These are phyloP conservation scores for Hypoxylon sp. DNA, from an alignment of 2,329 filamentous ascomycete species.

Conservation along the genomic window DNA sequence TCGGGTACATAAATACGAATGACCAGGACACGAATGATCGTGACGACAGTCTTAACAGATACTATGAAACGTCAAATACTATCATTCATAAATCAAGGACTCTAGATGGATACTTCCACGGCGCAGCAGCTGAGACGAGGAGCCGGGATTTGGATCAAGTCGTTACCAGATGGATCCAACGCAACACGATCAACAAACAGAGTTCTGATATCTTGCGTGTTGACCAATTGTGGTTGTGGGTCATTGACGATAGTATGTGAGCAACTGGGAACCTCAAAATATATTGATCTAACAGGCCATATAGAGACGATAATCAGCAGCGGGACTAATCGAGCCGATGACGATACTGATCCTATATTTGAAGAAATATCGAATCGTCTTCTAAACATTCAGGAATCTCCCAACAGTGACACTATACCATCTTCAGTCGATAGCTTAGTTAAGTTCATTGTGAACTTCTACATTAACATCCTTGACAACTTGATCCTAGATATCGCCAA, in stretches of 20 bases:
- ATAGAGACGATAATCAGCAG: constrained; percentile 12
- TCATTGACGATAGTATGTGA: constrained; percentile 10
- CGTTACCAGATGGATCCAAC: constrained; percentile 5
- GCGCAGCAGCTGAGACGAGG: neutral
- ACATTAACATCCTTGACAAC: constrained; percentile 14
- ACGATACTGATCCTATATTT: constrained; percentile 8
- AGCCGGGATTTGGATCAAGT: constrained; percentile 6
- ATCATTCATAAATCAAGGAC: constrained; percentile 9
- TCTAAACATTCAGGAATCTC: neutral
- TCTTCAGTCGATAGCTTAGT: constrained; percentile 9
- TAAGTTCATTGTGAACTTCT: constrained; percentile 13
- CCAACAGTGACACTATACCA: constrained; percentile 1
- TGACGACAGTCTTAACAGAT: neutral
- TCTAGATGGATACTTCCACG: constrained; percentile 9
- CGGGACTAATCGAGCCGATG: neutral
- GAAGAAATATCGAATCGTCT: constrained; percentile 8
- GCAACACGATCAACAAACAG: neutral
- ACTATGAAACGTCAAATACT: neutral
- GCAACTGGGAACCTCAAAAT: neutral
- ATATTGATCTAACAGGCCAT: neutral
- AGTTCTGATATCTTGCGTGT: constrained; percentile 11
- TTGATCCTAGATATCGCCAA: neutral
- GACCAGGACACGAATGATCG: neutral
- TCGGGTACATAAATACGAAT: neutral
- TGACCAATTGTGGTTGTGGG: constrained; percentile 13